These are phyloP conservation scores for Podosphaera fusca DNA, from an alignment of 2,329 filamentous ascomycete genomes.

Conservation along the genomic window DNA sequence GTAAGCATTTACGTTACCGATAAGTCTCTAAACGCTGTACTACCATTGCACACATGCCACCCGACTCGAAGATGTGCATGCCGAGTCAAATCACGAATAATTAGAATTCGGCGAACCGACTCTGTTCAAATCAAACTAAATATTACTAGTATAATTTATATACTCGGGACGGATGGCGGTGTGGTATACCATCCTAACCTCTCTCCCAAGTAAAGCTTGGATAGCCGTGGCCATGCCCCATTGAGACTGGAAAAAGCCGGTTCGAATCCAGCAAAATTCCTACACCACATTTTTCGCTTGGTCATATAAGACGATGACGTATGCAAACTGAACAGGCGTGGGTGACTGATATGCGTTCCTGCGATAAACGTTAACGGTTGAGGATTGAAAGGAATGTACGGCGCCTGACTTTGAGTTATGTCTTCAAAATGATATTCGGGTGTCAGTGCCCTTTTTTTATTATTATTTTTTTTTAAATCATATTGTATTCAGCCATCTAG, in stretches of 20 bases:
- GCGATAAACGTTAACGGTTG: not conserved
- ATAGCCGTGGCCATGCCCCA: not conserved
- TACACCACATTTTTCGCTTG: too few relatives aligned
- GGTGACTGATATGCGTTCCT: not conserved
- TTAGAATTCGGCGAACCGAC: too few relatives aligned
- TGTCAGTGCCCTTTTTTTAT: too few relatives aligned
- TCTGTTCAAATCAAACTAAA: too few relatives aligned
- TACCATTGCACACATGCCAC: too few relatives aligned
- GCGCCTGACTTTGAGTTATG: not conserved
- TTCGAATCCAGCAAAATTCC: not conserved
- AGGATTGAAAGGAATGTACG: not conserved
- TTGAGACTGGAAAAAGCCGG: not conserved
- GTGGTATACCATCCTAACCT: not conserved
- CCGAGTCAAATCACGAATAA: too few relatives aligned
- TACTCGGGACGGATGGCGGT: not conserved
- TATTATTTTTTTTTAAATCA: too few relatives aligned
- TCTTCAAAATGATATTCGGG: slow-evolving; percentile 17
- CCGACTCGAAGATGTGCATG: too few relatives aligned
- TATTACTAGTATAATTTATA: too few relatives aligned
- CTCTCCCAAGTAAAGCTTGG: not conserved
- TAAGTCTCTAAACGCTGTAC: too few relatives aligned
- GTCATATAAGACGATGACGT: not conserved
- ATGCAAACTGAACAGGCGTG: not conserved
- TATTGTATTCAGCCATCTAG: too few relatives aligned
- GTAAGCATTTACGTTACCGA: too few relatives aligned